Base-by-base conservation (phyloP, 768 basidiomycete species). In the Rhodosporidiobolus sp. region DNA sequence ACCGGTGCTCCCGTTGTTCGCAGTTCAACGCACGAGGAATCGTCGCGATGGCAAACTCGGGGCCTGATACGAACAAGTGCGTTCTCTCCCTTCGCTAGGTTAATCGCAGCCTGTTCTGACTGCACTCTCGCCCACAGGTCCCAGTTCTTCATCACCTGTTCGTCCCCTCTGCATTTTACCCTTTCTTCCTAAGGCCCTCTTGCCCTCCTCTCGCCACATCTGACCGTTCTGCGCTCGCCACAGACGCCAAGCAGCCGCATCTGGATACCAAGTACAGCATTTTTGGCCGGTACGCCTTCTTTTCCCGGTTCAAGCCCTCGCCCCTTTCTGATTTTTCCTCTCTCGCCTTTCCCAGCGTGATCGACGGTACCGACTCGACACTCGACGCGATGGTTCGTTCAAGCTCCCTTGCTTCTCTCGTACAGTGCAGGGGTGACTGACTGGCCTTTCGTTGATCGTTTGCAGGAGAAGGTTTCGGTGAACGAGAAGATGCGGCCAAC, bases 31-130 rank as follows among this genome's bases (percentile, higher is more conserved):
- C 88, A 63, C 88, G 96, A 72, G 96, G 96, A 26, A 86, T 97
- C 75, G 89, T 98, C 24, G 96, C 96, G 38, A 98, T 98, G 94
- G 96, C 96, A 66, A 99, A 98, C 82, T 89, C 91, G 14, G 96
- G 96, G 1, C 88, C 88, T 17, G 92, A 96, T 80, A 87, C 90
- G 46, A 99, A 97, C 84, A 97, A 95, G 82, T 82, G 45, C 14
- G 76, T 24, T 24, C 43, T 24, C 4, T 20, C 4, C 52, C 62
- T 22, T 34, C 14, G 20, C 43, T 17, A 14, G 16, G 19, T 8
- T 62, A 26, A 17, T 16, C 12, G n/a, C 1, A 20, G 14, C 7
- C 8, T 26, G n/a, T 38, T 6, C 67, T 65, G 49, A 59, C n/a
- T 32, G 8, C 26, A 11, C 1, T 49, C 17, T n/a, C 17, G 17